phyloP scores from a whole-genome alignment of 192 early-diverging fungal genomes.

The Fimicolochytrium jonesii region DNA sequence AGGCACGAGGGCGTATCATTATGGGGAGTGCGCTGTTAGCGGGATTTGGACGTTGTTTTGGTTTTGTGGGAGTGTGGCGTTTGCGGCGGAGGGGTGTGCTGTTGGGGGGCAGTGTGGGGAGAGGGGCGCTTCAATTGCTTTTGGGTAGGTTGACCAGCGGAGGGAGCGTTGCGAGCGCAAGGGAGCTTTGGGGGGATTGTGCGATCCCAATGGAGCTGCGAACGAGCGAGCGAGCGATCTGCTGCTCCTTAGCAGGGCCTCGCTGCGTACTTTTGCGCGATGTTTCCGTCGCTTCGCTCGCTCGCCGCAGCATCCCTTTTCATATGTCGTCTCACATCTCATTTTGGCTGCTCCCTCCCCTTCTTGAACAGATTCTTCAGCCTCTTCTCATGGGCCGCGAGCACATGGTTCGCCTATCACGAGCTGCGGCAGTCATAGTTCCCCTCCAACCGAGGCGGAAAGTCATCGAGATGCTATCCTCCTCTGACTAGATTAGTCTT shows the following conservation, averaged over 20 bases:
- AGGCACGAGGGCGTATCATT: neutral
- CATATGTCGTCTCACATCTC: too few species aligned
- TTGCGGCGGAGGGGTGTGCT: neutral
- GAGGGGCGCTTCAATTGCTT: neutral
- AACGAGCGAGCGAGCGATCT: too few species aligned
- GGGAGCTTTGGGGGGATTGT: too few species aligned
- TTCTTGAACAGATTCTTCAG: constrained; percentile 1
- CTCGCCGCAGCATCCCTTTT: neutral
- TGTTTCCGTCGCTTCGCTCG: too few species aligned
- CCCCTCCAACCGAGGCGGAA: too few species aligned
- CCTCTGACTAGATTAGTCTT: too few species aligned
- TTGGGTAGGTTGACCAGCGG: constrained; percentile 10
- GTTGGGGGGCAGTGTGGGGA: neutral
- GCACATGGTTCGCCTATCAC: constrained; percentile 1
- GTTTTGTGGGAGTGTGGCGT: neutral
- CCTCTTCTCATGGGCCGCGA: constrained; percentile 1
- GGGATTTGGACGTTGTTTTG: constrained; percentile 6
- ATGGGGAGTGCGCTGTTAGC: neutral
- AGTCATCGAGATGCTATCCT: too few species aligned
- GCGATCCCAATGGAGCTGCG: too few species aligned
- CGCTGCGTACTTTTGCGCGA: too few species aligned
- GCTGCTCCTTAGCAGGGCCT: too few species aligned
- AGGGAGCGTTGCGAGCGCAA: too few species aligned
- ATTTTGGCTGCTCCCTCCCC: neutral
- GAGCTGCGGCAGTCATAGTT: neutral